Base-by-base conservation (phyloP, 164 flowering plant species). In the Stephania cephalantha region DNA sequence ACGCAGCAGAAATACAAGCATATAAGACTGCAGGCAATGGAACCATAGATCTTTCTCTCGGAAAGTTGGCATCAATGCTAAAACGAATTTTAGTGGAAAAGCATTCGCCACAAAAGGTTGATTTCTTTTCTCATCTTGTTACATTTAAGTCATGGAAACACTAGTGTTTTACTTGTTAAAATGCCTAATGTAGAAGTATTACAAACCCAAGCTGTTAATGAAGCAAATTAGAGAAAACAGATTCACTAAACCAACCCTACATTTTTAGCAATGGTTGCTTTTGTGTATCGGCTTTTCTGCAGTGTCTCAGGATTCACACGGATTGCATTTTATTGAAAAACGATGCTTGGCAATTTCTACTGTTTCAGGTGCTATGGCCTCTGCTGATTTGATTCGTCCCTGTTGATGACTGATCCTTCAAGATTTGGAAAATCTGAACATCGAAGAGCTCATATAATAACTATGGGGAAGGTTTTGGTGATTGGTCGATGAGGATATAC, bases 1-100 rank as follows among this genome's bases (percentile, higher is more conserved):
- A 82, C 63, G 10, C 84, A 86, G 73, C 99, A 95, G 76, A 95
- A 91, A 79, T 91, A 93, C 91, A 95, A 93, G 81, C 93, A 91
- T 69, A 46, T 87, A 55, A 81, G 90, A 77, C 48, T 83, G 70
- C 91, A 86, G 76, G 82, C 82, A 8, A 20, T 84, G 79, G 84
- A 83, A 9, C 65, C 65, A 2, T 58, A 58, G 65, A 15, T 58
- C 65, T 58, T 58, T 58, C 65, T 58, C 22, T 58, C 18, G 65
- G 65, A 5, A 20, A 18, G 65, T 20, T 7, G 17, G 7, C 5
- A 18, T 58, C 17, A 15, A 58, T 18, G n/a, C 20, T 58, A 20
- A 20, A 58, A 58, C 18, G 7, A 58, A 17, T 58, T 58, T 18
- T 20, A 6, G 4, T 58, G 64, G 7, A 45, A 6, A 82, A 83